Percentiles rank a stretch among this genome's conserved stretches.
phyloP scores from a whole-genome alignment of 2,329 filamentous ascomycete species.

The Phialophora tarda region DNA sequence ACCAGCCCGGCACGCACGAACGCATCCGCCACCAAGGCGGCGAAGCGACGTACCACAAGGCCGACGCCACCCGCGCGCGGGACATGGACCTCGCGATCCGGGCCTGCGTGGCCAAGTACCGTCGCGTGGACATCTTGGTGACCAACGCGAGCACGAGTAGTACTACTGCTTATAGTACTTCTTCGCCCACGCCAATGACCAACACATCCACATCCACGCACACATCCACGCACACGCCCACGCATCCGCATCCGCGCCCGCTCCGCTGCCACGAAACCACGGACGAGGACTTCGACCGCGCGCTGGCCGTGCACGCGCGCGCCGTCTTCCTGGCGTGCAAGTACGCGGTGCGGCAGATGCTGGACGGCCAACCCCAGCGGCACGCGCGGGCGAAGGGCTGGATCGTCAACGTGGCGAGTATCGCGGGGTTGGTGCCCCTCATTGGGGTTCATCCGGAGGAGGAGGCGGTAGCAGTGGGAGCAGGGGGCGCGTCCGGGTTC shows the following conservation, averaged over 20 bases:
- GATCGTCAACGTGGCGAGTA: conserved; percentile 53
- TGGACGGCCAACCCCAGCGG: conserved; percentile 30
- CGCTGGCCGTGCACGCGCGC: conserved; percentile 93
- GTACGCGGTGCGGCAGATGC: conserved; percentile 68
- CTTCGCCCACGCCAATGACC: not conserved
- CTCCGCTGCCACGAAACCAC: conserved; percentile 34
- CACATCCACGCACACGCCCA: conserved; percentile 6
- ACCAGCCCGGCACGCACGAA: conserved; percentile 36
- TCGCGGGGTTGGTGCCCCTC: conserved; percentile 32
- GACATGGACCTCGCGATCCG: conserved; percentile 33
- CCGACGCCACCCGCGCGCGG: conserved; percentile 31
- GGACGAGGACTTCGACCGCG: conserved; percentile 91
- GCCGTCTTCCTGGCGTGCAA: conserved; percentile 94
- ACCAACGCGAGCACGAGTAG: conserved; percentile 97
- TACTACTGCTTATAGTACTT: too few relatives aligned
- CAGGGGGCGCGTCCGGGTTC: conserved; percentile 41
- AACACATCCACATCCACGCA: conserved; percentile 20
- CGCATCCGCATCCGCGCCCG: conserved; percentile 16
- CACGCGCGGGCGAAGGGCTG: conserved; percentile 27
- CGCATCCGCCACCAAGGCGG: conserved; percentile 32
- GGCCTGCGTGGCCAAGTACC: conserved; percentile 33
- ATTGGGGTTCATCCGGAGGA: not conserved
- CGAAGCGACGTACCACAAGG: conserved; percentile 30
- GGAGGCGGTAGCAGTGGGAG: too few relatives aligned
- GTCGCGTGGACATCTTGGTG: conserved; percentile 81